Evolutionary conservation across 2,329 filamentous ascomycete genomes (phyloP).

Genomic region (Fusarium neocosmosporiellum): DNA sequence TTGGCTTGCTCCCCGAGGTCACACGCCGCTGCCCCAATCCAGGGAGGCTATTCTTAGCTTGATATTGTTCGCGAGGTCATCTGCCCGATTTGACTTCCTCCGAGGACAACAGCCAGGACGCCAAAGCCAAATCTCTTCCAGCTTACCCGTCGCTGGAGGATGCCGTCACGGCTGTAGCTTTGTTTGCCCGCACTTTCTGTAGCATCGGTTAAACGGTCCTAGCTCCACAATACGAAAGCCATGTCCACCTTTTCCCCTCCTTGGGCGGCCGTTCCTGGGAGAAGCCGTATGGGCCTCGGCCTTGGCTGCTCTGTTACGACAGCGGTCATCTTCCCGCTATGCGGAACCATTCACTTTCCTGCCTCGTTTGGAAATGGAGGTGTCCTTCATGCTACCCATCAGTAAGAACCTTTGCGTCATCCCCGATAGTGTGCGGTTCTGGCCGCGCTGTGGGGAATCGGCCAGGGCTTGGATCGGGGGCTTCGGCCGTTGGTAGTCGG

Average conservation of each 20-base stretch:
- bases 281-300: constrained; percentile 1
- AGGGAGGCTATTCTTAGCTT: constrained; percentile 16
- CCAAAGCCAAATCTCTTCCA: constrained; percentile 4
- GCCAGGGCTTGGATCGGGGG: constrained; percentile 14
- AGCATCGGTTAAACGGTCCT: background rate
- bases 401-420: constrained; percentile 14
- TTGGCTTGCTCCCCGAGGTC: constrained; percentile 14
- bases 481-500: constrained; percentile 25
- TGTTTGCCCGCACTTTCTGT: background rate
- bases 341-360: constrained; percentile 21
- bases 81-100: constrained; percentile 34
- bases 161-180: constrained; percentile 9
- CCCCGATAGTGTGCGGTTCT: constrained; percentile 38
- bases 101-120: constrained; percentile 18
- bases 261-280: background rate
- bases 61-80: constrained; percentile 25
- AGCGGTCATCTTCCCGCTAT: constrained; percentile 17
- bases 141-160: background rate
- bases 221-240: background rate
- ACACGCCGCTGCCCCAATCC: background rate
- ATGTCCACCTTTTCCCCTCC: background rate
- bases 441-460: constrained; percentile 37
- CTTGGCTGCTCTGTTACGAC: background rate
- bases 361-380: constrained; percentile 9
- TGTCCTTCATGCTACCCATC: background rate